These are phyloP conservation scores for Lotus japonicus DNA, from an alignment of 306 rosid species.

Conservation along the genomic window DNA sequence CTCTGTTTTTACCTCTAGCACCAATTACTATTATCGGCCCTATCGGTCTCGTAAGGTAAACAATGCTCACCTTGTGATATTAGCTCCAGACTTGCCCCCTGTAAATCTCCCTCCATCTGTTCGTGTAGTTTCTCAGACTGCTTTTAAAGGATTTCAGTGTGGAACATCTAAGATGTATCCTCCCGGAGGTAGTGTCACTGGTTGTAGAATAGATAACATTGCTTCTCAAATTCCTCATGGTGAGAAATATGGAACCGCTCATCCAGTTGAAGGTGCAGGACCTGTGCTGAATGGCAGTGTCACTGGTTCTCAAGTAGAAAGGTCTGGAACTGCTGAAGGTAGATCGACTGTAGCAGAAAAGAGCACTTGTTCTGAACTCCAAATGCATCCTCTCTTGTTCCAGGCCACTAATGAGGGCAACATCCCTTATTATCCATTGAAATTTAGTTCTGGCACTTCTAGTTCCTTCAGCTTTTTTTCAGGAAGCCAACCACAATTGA, in stretches of 20 bases:
- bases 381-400: conserved; percentile 94
- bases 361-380: conserved; percentile 50
- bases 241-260: conserved; percentile 24
- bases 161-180: conserved; percentile 45
- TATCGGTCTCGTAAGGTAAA: conserved; percentile 49
- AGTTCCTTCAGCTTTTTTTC: conserved; percentile 59
- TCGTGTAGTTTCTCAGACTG: conserved; percentile 77
- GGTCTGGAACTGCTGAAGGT: conserved; percentile 35
- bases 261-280: conserved; percentile 26
- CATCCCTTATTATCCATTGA: conserved; percentile 51
- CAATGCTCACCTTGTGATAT: conserved; percentile 53
- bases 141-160: conserved; percentile 47
- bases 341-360: conserved; percentile 43
- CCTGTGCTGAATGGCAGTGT: conserved; percentile 21
- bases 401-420: conserved; percentile 61
- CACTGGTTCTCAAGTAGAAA: conserved; percentile 29
- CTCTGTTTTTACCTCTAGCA: conserved; percentile 33
- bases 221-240: conserved; percentile 37
- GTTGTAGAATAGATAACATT: conserved; percentile 29
- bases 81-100: conserved; percentile 89
- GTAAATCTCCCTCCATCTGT: conserved; percentile 94
- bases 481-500: conserved; percentile 70
- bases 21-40: conserved; percentile 44
- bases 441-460: conserved; percentile 44
- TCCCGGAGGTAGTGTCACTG: conserved; percentile 36